Evolutionary conservation across 352 stramenopile genomes (phyloP).

Genomic region (Thalassiosira livingstoniorum): DNA sequence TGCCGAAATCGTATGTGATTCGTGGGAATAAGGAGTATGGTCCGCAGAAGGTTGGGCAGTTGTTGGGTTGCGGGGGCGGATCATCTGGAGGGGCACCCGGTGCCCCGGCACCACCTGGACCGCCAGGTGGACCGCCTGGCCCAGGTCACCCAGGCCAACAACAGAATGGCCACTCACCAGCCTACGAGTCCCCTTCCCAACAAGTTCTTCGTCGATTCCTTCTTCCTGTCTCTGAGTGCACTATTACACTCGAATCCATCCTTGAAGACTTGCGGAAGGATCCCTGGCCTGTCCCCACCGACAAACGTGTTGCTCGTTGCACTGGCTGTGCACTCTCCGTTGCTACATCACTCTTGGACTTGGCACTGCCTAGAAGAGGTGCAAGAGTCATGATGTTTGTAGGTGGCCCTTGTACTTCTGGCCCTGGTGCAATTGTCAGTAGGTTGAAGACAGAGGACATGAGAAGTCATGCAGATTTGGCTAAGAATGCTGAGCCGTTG

Average conservation of each 20-base stretch:
- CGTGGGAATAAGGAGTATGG: constrained; percentile 98
- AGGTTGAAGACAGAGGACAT: constrained; percentile 97
- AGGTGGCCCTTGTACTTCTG: constrained; percentile 95
- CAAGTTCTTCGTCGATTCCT: constrained; percentile 94
- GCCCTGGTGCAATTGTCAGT: constrained; percentile 95
- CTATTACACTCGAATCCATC: constrained; percentile 96
- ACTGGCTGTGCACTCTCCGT: constrained; percentile 96
- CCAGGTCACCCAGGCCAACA: constrained; percentile 87
- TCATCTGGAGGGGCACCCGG: constrained; percentile 15
- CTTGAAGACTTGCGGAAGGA: constrained; percentile 98
- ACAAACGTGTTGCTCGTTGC: constrained; percentile 94
- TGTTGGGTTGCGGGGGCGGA: constrained; percentile 90
- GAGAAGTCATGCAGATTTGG: constrained; percentile 94
- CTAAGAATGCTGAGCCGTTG: constrained; percentile 93
- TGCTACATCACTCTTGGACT: constrained; percentile 95
- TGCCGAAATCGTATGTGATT: constrained; percentile 98
- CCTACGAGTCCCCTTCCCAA: constrained; percentile 65
- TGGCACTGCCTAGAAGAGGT: constrained; percentile 93
- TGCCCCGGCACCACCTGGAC: constrained; percentile 23
- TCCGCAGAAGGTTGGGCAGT: constrained; percentile 94
- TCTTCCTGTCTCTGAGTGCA: constrained; percentile 95
- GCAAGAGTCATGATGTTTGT: constrained; percentile 99
- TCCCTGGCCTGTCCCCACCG: constrained; percentile 96
- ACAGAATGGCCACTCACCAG: constrained; percentile 26
- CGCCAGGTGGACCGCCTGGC: constrained; percentile 40